phyloP scores from a whole-genome alignment of 2,329 filamentous ascomycete species.

The Exophiala sp. region DNA sequence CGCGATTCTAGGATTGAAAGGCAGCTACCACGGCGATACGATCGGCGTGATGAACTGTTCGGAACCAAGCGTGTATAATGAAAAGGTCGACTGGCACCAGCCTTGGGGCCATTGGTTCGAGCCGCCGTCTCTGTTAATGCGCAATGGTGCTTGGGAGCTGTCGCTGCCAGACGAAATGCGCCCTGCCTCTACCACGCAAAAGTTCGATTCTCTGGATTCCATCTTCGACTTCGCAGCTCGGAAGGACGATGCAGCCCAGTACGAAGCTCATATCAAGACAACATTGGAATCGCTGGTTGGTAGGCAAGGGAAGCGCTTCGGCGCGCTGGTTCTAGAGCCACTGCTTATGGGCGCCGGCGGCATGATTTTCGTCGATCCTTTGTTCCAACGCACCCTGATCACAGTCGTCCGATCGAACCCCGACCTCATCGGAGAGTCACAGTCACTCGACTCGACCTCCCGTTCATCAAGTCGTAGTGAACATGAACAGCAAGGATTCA shows the following conservation, averaged over 20 bases:
- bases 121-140: slow-evolving; percentile 65
- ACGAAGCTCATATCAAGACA: slow-evolving; percentile 54
- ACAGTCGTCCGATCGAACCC: slow-evolving; percentile 58
- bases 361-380: slow-evolving; percentile 76
- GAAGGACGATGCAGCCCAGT: slow-evolving; percentile 46
- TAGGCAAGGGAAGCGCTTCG: slow-evolving; percentile 59
- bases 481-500: too few species aligned
- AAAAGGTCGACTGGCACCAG: slow-evolving; percentile 80
- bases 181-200: slow-evolving; percentile 16
- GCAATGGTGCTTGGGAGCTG: slow-evolving; percentile 55
- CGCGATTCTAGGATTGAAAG: slow-evolving; percentile 66
- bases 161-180: slow-evolving; percentile 16
- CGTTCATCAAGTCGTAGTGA: too few species aligned
- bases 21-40: slow-evolving; percentile 81
- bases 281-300: slow-evolving; percentile 51
- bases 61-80: slow-evolving; percentile 70
- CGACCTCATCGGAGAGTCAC: slow-evolving; percentile 52
- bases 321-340: slow-evolving; percentile 73
- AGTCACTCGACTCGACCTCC: too few species aligned
- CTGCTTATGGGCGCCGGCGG: slow-evolving; percentile 75
- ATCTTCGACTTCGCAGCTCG: slow-evolving; percentile 57
- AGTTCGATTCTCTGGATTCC: slow-evolving; percentile 47
- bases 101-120: slow-evolving; percentile 77
- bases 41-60: slow-evolving; percentile 83
- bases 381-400: slow-evolving; percentile 70